Evolutionary conservation across 2,329 filamentous ascomycete species (phyloP).

Genomic region (Colletotrichum spinosum): DNA sequence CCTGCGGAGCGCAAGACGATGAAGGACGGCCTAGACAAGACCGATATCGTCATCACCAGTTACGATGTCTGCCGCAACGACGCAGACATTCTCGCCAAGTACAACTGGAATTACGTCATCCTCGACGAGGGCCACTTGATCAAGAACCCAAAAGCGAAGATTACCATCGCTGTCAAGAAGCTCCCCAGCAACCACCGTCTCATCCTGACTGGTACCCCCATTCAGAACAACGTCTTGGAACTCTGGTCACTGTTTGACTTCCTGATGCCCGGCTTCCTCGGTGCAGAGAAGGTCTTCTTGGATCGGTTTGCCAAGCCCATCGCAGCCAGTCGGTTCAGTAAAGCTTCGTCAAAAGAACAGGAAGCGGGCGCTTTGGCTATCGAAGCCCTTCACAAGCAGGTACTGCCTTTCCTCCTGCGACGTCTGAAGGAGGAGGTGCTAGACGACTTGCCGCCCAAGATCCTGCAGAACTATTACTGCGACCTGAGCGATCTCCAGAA

Average conservation of each 20-base stretch:
- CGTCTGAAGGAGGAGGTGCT: constrained; percentile 98
- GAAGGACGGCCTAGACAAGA: constrained; percentile 75
- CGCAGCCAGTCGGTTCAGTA: constrained; percentile 92
- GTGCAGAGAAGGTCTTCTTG: constrained; percentile 93
- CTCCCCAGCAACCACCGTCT: constrained; percentile 92
- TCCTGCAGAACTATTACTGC: constrained; percentile 99
- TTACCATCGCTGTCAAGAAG: constrained; percentile 90
- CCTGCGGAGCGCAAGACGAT: constrained; percentile 82
- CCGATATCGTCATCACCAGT: constrained; percentile 95
- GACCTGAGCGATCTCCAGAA: constrained; percentile 95
- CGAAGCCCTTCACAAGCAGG: constrained; percentile 98
- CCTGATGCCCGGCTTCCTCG: constrained; percentile 97
- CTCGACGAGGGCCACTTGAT: constrained; percentile 98
- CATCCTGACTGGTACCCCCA: constrained; percentile 95
- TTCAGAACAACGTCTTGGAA: constrained; percentile 97
- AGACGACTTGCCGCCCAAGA: constrained; percentile 96
- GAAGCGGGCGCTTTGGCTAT: constrained; percentile 96
- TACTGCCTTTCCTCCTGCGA: constrained; percentile 93
- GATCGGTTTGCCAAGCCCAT: constrained; percentile 97
- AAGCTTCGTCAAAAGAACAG: constrained; percentile 98
- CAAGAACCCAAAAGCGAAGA: constrained; percentile 98
- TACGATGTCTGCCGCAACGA: constrained; percentile 99
- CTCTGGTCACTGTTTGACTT: constrained; percentile 99
- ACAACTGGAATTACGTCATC: constrained; percentile 97
- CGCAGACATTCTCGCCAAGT: constrained; percentile 81